Evolutionary conservation across 2,329 filamentous ascomycete genomes (phyloP).

Genomic region (Chalaropsis ovoidea): DNA sequence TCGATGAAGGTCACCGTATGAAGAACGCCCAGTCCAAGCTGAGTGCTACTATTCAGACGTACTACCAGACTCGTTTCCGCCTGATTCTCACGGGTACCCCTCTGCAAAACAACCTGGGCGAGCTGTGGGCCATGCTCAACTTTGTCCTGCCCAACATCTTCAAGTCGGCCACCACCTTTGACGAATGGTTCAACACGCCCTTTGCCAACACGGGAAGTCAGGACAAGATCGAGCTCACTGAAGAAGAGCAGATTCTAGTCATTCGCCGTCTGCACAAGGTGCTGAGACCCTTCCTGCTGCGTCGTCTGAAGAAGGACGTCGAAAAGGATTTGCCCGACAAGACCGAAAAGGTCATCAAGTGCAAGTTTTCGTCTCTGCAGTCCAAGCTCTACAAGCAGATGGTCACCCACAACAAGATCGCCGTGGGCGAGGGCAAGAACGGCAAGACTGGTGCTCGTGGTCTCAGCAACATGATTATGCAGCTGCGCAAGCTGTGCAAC

Average conservation of each 20-base stretch:
- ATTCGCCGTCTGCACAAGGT: conserved; percentile 98
- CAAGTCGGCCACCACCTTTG: conserved; percentile 97
- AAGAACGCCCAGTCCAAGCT: conserved; percentile 97
- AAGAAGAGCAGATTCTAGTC: conserved; percentile 98
- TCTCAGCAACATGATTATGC: conserved; percentile 99
- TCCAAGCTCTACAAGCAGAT: conserved; percentile 94
- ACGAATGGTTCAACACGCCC: conserved; percentile 99
- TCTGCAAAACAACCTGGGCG: conserved; percentile 89
- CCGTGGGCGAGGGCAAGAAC: conserved; percentile 88
- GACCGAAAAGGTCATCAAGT: conserved; percentile 98
- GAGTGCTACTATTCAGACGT: conserved; percentile 85
- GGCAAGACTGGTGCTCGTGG: conserved; percentile 90
- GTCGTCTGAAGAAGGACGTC: conserved; percentile 98
- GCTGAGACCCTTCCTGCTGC: conserved; percentile 87
- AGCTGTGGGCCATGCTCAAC: conserved; percentile 96
- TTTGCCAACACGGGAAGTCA: conserved; percentile 97
- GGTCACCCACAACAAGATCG: conserved; percentile 86
- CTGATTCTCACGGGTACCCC: conserved; percentile 96
- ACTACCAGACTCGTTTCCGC: conserved; percentile 90
- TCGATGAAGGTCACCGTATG: conserved; percentile 99
- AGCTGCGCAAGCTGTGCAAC: conserved; percentile 95
- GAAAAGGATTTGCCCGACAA: conserved; percentile 98
- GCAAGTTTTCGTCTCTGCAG: conserved; percentile 91
- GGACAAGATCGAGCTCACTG: conserved; percentile 96
- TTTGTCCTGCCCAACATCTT: conserved; percentile 97